Percentiles rank a stretch among this genome's conserved stretches.
These are phyloP conservation scores for Trichoderma sp. DNA, from an alignment of 2,329 filamentous ascomycete genomes.

Conservation along the genomic window DNA sequence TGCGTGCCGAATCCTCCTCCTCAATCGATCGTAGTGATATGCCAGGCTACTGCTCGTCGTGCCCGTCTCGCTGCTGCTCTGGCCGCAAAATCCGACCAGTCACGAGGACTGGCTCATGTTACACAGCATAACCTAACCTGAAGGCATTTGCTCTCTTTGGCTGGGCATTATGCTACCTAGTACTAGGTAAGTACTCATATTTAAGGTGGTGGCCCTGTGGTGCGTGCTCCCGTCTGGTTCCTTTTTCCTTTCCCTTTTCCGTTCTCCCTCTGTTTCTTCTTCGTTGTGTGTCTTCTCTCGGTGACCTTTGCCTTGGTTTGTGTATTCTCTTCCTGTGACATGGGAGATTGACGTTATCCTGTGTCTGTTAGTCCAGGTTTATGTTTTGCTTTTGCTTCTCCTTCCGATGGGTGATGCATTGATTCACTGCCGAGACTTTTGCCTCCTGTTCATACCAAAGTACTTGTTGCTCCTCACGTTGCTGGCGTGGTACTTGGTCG, in stretches of 20 bases:
- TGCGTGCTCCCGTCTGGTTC: slow-evolving; percentile 9
- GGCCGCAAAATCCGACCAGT: slow-evolving; percentile 12
- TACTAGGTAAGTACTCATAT: neutral
- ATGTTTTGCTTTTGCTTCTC: neutral
- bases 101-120: slow-evolving; percentile 17
- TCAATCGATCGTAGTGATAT: neutral
- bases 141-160: neutral
- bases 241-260: neutral
- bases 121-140: slow-evolving; percentile 11
- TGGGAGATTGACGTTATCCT: no score
- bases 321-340: neutral
- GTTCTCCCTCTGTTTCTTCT: neutral
- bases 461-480: no score
- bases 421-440: neutral
- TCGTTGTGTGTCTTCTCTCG: no score
- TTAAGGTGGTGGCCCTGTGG: slow-evolving; percentile 11
- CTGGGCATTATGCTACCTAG: neutral
- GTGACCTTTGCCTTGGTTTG: neutral
- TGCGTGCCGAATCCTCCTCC: no score
- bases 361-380: neutral
- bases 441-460: neutral
- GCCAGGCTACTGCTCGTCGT: neutral
- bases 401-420: neutral
- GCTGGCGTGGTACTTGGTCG: no score
- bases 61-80: neutral